Conservation (phyloP, 2,329 filamentous ascomycete genomes). For the Fusarium sp. region DNA sequence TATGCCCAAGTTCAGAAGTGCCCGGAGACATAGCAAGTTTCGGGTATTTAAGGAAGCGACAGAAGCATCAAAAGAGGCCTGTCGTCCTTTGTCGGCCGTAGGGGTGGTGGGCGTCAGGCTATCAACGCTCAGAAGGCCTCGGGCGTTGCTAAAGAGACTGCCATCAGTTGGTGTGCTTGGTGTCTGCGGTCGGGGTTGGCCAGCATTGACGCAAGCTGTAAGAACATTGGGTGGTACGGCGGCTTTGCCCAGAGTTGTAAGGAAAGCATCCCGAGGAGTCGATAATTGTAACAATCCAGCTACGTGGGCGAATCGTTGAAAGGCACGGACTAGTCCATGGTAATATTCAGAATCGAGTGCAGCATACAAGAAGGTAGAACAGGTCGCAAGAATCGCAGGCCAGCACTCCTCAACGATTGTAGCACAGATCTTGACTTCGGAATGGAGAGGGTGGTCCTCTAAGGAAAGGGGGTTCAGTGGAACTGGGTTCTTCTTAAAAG, state of each 20-base stretch:
- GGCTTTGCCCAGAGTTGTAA: conserved; percentile 93
- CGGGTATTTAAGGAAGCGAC: conserved; percentile 77
- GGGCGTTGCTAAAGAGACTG: conserved; percentile 75
- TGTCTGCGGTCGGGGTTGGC: conserved; percentile 54
- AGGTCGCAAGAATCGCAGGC: conserved; percentile 94
- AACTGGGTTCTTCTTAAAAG: conserved; percentile 78
- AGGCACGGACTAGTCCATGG: conserved; percentile 87
- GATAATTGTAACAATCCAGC: conserved; percentile 85
- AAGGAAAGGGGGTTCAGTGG: conserved; percentile 85
- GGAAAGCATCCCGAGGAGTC: conserved; percentile 91
- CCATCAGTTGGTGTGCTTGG: conserved; percentile 61
- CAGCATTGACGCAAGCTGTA: conserved; percentile 66
- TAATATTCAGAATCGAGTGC: conserved; percentile 94
- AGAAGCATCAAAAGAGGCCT: conserved; percentile 65
- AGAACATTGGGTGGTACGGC: conserved; percentile 86
- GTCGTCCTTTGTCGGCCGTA: conserved; percentile 67
- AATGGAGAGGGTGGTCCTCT: conserved; percentile 75
- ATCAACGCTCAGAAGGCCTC: conserved; percentile 78
- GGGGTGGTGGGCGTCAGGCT: conserved; percentile 68
- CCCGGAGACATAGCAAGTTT: conserved; percentile 89
- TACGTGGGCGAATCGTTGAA: conserved; percentile 95
- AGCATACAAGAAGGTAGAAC: conserved; percentile 93
- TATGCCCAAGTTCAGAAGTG: conserved; percentile 93
- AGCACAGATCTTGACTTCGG: conserved; percentile 80
- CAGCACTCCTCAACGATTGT: conserved; percentile 90